Evolutionary conservation across 257 asterid genomes (phyloP).

Genomic region (Henckelia pumila): DNA sequence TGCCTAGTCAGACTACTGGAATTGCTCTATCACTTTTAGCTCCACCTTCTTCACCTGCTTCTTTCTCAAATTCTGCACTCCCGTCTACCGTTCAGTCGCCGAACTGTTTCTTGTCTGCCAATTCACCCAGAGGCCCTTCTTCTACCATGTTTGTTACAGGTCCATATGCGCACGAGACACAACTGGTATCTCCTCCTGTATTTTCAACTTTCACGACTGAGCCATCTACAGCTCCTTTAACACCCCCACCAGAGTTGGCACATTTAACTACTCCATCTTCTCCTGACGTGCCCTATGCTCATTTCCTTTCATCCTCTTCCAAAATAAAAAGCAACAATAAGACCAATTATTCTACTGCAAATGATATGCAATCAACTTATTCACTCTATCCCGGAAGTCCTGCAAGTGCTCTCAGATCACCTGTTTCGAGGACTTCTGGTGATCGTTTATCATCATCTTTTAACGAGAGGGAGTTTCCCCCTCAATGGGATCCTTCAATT

Average conservation of each 20-base stretch:
- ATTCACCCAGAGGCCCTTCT: conserved; percentile 49
- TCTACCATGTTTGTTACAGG: conserved; percentile 60
- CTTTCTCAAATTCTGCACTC: conserved; percentile 52
- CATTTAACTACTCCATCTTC: conserved; percentile 74
- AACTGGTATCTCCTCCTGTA: conserved; percentile 66
- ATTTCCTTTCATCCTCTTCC: conserved; percentile 49
- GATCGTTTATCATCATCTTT: conserved; percentile 41
- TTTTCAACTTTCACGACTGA: conserved; percentile 71
- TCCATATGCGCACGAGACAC: conserved; percentile 69
- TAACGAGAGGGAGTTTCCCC: conserved; percentile 36
- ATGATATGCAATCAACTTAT: conserved; percentile 46
- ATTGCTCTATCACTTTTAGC: conserved; percentile 48
- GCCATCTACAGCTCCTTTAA: conserved; percentile 71
- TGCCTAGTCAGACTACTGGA: conserved; percentile 51
- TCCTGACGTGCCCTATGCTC: conserved; percentile 74
- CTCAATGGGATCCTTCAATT: conserved; percentile 36
- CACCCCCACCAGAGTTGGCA: conserved; percentile 69
- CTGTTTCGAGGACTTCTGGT: conserved; percentile 35
- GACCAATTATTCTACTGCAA: conserved; percentile 21
- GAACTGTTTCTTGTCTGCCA: conserved; percentile 44
- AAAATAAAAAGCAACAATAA: conserved; percentile 30
- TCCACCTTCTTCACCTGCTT: conserved; percentile 81
- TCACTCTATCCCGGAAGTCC: conserved; percentile 58
- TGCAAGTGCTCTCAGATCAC: conserved; percentile 47
- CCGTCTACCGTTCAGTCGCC: conserved; percentile 66